Evolutionary conservation across 352 stramenopile genomes (phyloP).

Genomic region (Globisporangium canariense): DNA sequence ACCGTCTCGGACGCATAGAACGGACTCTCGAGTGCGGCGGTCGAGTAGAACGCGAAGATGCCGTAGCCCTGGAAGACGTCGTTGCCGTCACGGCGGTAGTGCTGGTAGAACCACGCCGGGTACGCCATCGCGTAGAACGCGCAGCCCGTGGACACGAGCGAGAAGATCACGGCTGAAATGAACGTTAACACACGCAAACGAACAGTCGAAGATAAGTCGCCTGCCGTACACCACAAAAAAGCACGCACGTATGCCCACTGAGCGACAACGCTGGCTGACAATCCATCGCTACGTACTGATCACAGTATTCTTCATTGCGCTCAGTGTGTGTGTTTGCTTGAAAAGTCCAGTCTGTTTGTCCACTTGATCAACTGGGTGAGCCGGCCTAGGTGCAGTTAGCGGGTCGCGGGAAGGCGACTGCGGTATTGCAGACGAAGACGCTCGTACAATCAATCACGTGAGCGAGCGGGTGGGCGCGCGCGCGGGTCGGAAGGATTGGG

Average conservation of each 20-base stretch:
- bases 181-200: not conserved
- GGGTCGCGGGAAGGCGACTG: not conserved
- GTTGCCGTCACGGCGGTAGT: slow-evolving; percentile 69
- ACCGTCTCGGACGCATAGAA: slow-evolving; percentile 81
- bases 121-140: slow-evolving; percentile 81
- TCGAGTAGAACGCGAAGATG: slow-evolving; percentile 84
- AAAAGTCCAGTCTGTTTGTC: not conserved
- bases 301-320: slow-evolving; percentile 70
- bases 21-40: slow-evolving; percentile 53
- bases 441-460: not conserved
- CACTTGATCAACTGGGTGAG: not conserved
- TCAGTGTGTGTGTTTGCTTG: not conserved
- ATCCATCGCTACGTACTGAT: slow-evolving; percentile 42
- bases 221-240: not conserved
- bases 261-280: not conserved
- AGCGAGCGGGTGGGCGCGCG: too few relatives aligned
- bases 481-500: not conserved
- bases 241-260: not conserved
- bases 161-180: slow-evolving; percentile 68
- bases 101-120: slow-evolving; percentile 84
- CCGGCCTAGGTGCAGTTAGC: not conserved
- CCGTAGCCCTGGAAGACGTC: slow-evolving; percentile 80
- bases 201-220: slow-evolving; percentile 12
- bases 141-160: slow-evolving; percentile 64
- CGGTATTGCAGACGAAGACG: not conserved